A percentile compares a stretch with the other conserved stretches of the same genome.
These are phyloP conservation scores for Pestalotiopsis sp. DNA, from an alignment of 2,329 filamentous ascomycete species.

Conservation along the genomic window DNA sequence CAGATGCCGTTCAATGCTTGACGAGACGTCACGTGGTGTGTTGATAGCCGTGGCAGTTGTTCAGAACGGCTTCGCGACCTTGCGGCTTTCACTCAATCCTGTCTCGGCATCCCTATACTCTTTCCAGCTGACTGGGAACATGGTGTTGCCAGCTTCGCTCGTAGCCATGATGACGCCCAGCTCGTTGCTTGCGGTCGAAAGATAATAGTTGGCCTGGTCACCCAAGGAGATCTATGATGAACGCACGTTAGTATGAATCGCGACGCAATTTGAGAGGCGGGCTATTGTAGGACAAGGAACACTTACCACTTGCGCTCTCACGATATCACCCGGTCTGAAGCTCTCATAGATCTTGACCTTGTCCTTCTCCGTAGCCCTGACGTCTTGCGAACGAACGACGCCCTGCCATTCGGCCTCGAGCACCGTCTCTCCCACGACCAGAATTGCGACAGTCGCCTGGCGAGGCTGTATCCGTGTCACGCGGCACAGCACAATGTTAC, in stretches of 20 bases:
- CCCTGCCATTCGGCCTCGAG: conserved; percentile 82
- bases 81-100: conserved; percentile 75
- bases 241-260: neutral
- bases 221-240: conserved; percentile 76
- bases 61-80: conserved; percentile 93
- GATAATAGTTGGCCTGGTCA: conserved; percentile 93
- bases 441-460: conserved; percentile 83
- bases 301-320: conserved; percentile 79
- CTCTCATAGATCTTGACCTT: conserved; percentile 88
- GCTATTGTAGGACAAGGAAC: neutral
- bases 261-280: neutral
- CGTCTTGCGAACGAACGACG: conserved; percentile 84
- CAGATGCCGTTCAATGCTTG: neutral
- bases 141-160: conserved; percentile 84
- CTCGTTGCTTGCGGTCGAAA: conserved; percentile 90
- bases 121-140: conserved; percentile 94
- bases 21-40: neutral
- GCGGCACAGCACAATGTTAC: conserved; percentile 77
- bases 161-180: conserved; percentile 91
- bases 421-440: conserved; percentile 75
- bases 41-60: neutral
- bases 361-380: conserved; percentile 94
- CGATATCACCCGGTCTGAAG: conserved; percentile 90
- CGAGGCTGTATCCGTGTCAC: conserved; percentile 84
- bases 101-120: conserved; percentile 87